These are phyloP conservation scores for Camelina laxa DNA, from an alignment of 345 rosid species.

Conservation along the genomic window DNA sequence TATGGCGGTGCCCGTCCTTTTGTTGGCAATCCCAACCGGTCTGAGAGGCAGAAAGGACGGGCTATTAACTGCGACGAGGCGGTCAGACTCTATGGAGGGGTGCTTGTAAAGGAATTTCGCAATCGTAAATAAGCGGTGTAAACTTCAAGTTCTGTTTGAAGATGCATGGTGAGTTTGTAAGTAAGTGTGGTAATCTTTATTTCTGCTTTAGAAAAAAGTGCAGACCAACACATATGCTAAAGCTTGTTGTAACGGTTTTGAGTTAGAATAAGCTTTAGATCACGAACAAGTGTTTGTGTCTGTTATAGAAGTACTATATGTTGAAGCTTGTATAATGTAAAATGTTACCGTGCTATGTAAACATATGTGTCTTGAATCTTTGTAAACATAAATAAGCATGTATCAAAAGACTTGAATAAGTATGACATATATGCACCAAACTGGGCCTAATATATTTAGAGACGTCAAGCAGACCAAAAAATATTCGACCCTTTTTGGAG, in stretches of 20 bases:
- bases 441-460: not conserved
- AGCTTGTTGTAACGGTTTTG: slow-evolving; percentile 33
- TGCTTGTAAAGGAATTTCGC: slow-evolving; percentile 40
- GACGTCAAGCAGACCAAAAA: not conserved
- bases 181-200: slow-evolving; percentile 20
- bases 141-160: slow-evolving; percentile 26
- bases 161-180: slow-evolving; percentile 24
- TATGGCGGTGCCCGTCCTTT: slow-evolving; percentile 30
- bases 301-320: slow-evolving; percentile 28
- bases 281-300: slow-evolving; percentile 38
- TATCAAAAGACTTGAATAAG: not conserved
- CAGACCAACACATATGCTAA: slow-evolving; percentile 40
- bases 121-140: not conserved
- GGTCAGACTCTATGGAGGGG: slow-evolving; percentile 35
- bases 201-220: slow-evolving; percentile 14
- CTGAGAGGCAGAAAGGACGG: slow-evolving; percentile 29
- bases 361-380: slow-evolving; percentile 5
- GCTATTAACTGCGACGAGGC: slow-evolving; percentile 43
- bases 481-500: not conserved
- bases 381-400: slow-evolving; percentile 15
- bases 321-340: slow-evolving; percentile 24
- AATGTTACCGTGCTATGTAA: slow-evolving; percentile 14
- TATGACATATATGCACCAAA: not conserved
- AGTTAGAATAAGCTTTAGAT: slow-evolving; percentile 38
- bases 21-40: slow-evolving; percentile 2